Evolutionary conservation across 1,139 yeast species (phyloP).

Genomic region (Protomyces macrosporus): DNA sequence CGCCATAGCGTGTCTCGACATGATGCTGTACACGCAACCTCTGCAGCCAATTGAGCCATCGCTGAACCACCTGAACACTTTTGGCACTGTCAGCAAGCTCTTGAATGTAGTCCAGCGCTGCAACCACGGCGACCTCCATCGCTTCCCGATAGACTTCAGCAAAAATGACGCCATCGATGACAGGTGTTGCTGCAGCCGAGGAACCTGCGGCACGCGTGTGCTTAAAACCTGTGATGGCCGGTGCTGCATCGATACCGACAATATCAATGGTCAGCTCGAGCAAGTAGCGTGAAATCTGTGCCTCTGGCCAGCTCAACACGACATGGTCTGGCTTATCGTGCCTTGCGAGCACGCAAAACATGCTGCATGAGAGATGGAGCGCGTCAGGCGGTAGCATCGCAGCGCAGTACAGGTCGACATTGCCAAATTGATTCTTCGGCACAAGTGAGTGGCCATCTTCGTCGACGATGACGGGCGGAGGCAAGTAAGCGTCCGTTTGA

Average conservation of each 20-base stretch:
- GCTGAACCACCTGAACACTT: not conserved
- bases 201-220: conserved; percentile 41
- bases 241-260: conserved; percentile 71
- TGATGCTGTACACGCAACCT: not conserved
- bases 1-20: not conserved
- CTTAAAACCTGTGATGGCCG: conserved; percentile 76
- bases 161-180: conserved; percentile 71
- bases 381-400: conserved; percentile 84
- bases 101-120: not conserved
- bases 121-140: conserved; percentile 42
- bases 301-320: not conserved
- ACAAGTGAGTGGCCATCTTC: conserved; percentile 39
- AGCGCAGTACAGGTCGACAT: conserved; percentile 69
- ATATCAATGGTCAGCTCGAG: conserved; percentile 47
- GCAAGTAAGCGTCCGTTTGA: conserved; percentile 66
- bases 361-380: conserved; percentile 46
- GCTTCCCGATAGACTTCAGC: conserved; percentile 64
- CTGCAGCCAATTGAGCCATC: not conserved
- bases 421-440: conserved; percentile 72
- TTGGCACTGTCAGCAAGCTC: not conserved
- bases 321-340: not conserved
- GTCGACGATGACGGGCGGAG: conserved; percentile 64
- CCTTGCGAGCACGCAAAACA: not conserved
- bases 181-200: conserved; percentile 50
- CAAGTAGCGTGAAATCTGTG: conserved; percentile 43